Conservation (phyloP, 164 flowering plant genomes). For the Sextonia rubra region DNA sequence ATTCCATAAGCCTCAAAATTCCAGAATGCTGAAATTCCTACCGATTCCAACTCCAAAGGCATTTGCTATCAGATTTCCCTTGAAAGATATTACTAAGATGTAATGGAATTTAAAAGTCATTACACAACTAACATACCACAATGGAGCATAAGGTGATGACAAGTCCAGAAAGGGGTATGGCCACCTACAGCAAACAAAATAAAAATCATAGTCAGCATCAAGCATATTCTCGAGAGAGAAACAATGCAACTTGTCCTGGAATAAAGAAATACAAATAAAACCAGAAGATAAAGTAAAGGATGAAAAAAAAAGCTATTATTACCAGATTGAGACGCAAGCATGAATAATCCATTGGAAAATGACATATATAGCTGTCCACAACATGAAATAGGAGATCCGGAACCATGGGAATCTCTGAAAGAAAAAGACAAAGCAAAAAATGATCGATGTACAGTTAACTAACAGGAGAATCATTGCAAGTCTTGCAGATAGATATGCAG, state of each 20-base stretch:
- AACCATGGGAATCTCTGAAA: slow-evolving; percentile 82
- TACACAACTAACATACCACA: neutral
- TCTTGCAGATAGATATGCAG: neutral
- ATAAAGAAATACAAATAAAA: neutral
- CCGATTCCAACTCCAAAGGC: no score
- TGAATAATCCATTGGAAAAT: slow-evolving; percentile 86
- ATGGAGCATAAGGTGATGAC: slow-evolving; percentile 13
- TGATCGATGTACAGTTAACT: neutral
- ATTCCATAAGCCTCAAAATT: neutral
- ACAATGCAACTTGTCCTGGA: neutral
- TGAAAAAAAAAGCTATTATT: slow-evolving; percentile 3
- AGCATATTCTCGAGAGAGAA: neutral
- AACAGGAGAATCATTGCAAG: neutral
- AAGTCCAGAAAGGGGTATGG: slow-evolving; percentile 66
- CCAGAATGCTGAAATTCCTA: neutral
- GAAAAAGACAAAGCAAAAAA: neutral
- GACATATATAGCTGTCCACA: slow-evolving; percentile 69
- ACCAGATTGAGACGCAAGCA: slow-evolving; percentile 60
- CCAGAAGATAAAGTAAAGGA: neutral
- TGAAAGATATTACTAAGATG: neutral
- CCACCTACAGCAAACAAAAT: slow-evolving; percentile 35
- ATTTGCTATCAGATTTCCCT: no score
- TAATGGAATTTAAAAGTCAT: neutral
- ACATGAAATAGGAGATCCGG: slow-evolving; percentile 71
- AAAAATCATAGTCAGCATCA: neutral